Evolutionary conservation across 805 yeast genomes (phyloP), one percentile per base, ranked within the genome.

Genomic region (Isabelozyma rhagii): DNA sequence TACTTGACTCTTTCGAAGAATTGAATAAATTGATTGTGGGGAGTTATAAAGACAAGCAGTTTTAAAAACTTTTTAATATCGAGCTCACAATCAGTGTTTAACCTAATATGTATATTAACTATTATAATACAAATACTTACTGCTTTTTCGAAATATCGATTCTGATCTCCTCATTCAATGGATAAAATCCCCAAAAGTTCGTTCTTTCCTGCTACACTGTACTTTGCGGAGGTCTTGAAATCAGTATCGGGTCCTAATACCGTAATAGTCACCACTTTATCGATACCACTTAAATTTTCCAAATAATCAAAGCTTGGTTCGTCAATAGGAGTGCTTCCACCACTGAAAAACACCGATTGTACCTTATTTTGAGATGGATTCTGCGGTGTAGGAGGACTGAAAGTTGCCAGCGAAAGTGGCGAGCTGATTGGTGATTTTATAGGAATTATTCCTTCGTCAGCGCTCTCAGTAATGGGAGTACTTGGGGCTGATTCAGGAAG

Each of bases 321-420:
- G 59, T 85, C 86, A n/a, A 83, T 73, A 0, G 86, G 82, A 8
- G 85, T 79, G 3, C 82, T 74, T 1, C 88, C 85, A 29, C 93
- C 93, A 45, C 85, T 80, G 41, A 81, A 71, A 53, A 84, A 75
- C 13, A 83, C 61, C 47, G 81, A 71, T 18, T 74, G 77, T 36
- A 79, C 56, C 13, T 49, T 29, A 8, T 47, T 39, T 4, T 48
- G 13, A 14, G 39, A 41, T 31, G 13, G 28, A 5, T 13, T 31
- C n/a, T 31, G 36, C 1, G 36, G 36, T 13, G n/a, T 31, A 4
- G 10, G 10, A 31, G 36, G 36, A n/a, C 50, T 36, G n/a, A 43
- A n/a, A 41, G 51, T 48, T 39, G 28, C 38, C n/a, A 31, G 44
- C 3, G 41, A 11, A 18, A 41, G 39, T 2, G 47, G 17, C 11